A percentile compares a stretch with the other conserved stretches of the same genome.
These are phyloP conservation scores for Sclerotinia subarctica DNA, from an alignment of 2,329 filamentous ascomycete genomes.

Conservation along the genomic window DNA sequence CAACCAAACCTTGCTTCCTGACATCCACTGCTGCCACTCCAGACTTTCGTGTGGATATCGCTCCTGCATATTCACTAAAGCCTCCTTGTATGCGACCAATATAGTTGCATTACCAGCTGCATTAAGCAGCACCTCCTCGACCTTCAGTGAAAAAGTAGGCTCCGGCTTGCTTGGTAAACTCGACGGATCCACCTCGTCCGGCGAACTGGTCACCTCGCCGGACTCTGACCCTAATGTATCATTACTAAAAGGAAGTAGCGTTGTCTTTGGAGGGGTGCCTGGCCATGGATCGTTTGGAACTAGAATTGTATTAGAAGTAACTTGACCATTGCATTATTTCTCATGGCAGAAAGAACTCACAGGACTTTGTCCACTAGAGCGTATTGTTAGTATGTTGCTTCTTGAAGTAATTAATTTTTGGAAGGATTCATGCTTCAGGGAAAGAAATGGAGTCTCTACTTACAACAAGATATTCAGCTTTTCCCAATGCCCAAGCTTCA, in stretches of 20 bases:
- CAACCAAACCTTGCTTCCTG: constrained; percentile 21
- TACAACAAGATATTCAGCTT: constrained; percentile 20
- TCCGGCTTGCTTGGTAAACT: not conserved
- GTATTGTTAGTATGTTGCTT: not conserved
- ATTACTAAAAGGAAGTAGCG: not conserved
- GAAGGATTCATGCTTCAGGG: not conserved
- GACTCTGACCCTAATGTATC: not conserved
- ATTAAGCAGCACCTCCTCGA: constrained; percentile 4
- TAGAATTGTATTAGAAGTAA: not conserved
- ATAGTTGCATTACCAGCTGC: not conserved
- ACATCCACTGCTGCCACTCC: constrained; percentile 23
- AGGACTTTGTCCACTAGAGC: not conserved
- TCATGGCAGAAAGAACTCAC: not conserved
- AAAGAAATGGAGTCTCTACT: constrained; percentile 17
- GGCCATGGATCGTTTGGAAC: constrained; percentile 8
- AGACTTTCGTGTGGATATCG: constrained; percentile 16
- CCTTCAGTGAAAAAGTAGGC: not conserved
- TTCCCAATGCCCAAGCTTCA: constrained; percentile 13
- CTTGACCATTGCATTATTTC: not conserved
- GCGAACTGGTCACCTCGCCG: constrained; percentile 4
- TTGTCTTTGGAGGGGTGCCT: not conserved
- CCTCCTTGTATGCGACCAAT: not conserved
- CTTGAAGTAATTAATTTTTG: not conserved
- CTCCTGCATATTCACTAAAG: not conserved
- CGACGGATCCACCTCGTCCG: not conserved